Evolutionary conservation across 78 protist genomes (phyloP), one percentile per base, ranked within the genome.

Genomic region (Carpediemonas membranifera): DNA sequence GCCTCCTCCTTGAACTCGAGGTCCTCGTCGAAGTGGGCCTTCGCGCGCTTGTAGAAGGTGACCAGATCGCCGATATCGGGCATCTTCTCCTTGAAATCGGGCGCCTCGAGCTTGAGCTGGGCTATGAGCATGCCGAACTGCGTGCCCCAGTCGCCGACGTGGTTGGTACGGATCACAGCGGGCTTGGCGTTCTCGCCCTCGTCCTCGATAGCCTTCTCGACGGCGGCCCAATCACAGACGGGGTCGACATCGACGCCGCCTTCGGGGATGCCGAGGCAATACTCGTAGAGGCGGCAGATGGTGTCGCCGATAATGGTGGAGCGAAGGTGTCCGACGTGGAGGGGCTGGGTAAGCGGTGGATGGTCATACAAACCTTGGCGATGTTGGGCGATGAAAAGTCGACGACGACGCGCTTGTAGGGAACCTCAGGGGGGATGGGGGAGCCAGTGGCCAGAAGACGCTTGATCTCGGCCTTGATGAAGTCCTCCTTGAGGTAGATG

Each of bases 121-220:
- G 74, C 58, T 64, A 89, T 84, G 35, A 87, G 86, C 86, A 90
- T 90, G 24, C 93, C 96, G 79, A 88, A 85, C 68, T 87, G 96
- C 55, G 91, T 86, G 65, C 96, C 96, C 88, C 91, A 91, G 63
- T 91, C 96, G n/a, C 96, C 96, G 15, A 85, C 90, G 74, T 91
- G 93, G 79, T 87, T 86, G 55, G 83, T 69, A 11, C 96, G 67
- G n/a, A n/a, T n/a, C n/a, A n/a, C n/a, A n/a, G n/a, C n/a, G n/a
- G n/a, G n/a, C n/a, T n/a, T n/a, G n/a, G n/a, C n/a, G n/a, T n/a
- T n/a, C n/a, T n/a, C n/a, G n/a, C n/a, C n/a, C n/a, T n/a, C n/a
- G n/a, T n/a, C n/a, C n/a, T n/a, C n/a, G n/a, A n/a, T n/a, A n/a
- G n/a, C n/a, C n/a, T n/a, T n/a, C n/a, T n/a, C n/a, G n/a, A n/a